phyloP scores from a whole-genome alignment of 371 early-diverging fungal genomes.

The Mortierella sp. region DNA sequence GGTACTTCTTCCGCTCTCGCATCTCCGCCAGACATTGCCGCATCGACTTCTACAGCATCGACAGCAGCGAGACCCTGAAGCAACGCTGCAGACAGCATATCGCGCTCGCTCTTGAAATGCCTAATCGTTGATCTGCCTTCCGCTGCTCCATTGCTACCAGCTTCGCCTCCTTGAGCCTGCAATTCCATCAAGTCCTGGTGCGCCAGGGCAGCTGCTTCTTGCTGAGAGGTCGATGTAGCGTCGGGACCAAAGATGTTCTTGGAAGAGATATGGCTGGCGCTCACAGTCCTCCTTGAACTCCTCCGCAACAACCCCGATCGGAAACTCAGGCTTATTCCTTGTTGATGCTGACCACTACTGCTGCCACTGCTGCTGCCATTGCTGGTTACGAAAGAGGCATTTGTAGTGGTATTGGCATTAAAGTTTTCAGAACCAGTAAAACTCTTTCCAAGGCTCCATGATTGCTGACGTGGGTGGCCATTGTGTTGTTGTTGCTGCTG shows the following conservation, averaged over 20 bases:
- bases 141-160: not conserved
- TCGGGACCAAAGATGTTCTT: conserved; percentile 17
- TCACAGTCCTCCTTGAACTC: conserved; percentile 38
- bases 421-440: conserved; percentile 35
- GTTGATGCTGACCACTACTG: not conserved
- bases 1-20: not conserved
- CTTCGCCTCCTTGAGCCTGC: not conserved
- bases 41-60: not conserved
- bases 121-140: not conserved
- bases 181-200: not conserved
- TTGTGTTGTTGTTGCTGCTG: not conserved
- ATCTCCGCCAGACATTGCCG: not conserved
- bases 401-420: not conserved
- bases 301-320: conserved; percentile 15
- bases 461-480: not conserved
- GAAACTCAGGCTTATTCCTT: conserved; percentile 9
- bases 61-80: not conserved
- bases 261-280: conserved; percentile 49
- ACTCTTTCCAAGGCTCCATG: not conserved
- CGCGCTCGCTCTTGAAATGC: conserved; percentile 14
- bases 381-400: not conserved
- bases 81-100: not conserved
- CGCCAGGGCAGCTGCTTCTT: not conserved
- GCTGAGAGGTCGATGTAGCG: not conserved
- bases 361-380: not conserved